phyloP scores from a whole-genome alignment of 2,329 filamentous ascomycete species.

The Colletotrichum sp. region DNA sequence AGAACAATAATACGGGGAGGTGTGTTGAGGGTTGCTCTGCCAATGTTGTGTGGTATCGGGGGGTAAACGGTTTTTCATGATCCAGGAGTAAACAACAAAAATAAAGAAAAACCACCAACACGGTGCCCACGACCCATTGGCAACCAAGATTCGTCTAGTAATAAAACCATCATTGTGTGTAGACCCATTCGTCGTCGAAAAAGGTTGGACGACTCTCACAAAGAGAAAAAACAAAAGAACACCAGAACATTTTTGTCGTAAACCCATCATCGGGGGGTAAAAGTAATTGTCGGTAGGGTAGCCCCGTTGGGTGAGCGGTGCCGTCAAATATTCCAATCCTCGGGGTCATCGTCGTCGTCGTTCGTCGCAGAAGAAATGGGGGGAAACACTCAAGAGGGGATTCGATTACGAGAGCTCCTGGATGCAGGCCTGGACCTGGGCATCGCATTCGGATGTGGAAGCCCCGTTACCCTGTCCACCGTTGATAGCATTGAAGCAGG shows the following conservation, averaged over 20 bases:
- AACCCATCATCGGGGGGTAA: neutral
- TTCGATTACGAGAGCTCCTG: slow-evolving; percentile 33
- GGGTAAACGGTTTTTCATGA: slow-evolving; percentile 4
- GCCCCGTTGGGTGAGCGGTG: neutral
- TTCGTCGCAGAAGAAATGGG: neutral
- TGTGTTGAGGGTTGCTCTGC: slow-evolving; percentile 2
- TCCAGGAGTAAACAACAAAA: neutral
- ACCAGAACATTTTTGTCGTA: neutral
- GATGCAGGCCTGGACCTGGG: slow-evolving; percentile 54
- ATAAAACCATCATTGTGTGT: neutral
- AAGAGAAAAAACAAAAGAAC: neutral
- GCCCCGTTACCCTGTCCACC: slow-evolving; percentile 44
- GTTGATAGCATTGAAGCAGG: slow-evolving; percentile 63
- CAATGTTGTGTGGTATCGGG: slow-evolving; percentile 15
- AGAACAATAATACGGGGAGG: slow-evolving; percentile 23
- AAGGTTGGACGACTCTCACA: neutral
- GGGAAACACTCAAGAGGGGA: neutral
- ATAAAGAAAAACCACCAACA: neutral
- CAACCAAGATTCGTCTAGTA: neutral
- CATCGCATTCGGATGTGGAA: slow-evolving; percentile 56
- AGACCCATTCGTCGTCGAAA: neutral
- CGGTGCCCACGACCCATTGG: neutral
- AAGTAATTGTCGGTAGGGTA: neutral
- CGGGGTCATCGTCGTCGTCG: neutral
- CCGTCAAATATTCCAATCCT: neutral